Evolutionary conservation across 2,329 filamentous ascomycete genomes (phyloP), one percentile per base, ranked within the genome.

Genomic region (Colletotrichum musicola): DNA sequence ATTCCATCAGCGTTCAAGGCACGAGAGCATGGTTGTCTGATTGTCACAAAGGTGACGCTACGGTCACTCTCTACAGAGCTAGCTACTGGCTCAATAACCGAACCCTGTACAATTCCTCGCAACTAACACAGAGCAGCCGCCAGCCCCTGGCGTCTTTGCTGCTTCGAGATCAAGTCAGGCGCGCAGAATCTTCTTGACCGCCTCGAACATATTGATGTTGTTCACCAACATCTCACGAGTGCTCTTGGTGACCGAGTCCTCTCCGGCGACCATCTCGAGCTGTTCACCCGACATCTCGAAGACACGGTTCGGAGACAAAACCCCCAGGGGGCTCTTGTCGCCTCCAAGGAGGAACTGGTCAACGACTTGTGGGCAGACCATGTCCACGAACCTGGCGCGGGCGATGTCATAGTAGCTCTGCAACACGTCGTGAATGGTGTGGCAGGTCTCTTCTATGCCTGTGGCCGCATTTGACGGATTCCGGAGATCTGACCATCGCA

Each of bases 321-420:
- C 77, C 6, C 76, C 80, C 1, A 91, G 77, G 0, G 89, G 89
- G 6, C 85, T 86, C 0, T 80, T 69, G 0, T 81, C 73, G 0
- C 85, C 83, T 1, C 76, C 77, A 0, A 92, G 76, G 0, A 93
- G 80, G 68, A 82, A 82, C 72, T 89, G 77, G 49, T 86, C 83
- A 2, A 87, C 79, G 0, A 84, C 88, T 70, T 92, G 90, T 68
- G 85, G 83, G 73, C 83, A 89, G 1, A 93, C 76, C 4, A 81
- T 85, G 71, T 93, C 90, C 1, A 91, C 83, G 67, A 93, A 91
- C 0, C 89, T 84, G 72, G 87, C 86, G 14, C 81, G 81, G 0
- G 89, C 82, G 1, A 91, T 85, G 25, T 86, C 82, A 78, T 93
- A 92, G 76, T 90, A 93, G 1, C 85, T 81, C 47, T 82, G 76